phyloP scores from a whole-genome alignment of 306 rosid species.

The Gillenia trifoliata region DNA sequence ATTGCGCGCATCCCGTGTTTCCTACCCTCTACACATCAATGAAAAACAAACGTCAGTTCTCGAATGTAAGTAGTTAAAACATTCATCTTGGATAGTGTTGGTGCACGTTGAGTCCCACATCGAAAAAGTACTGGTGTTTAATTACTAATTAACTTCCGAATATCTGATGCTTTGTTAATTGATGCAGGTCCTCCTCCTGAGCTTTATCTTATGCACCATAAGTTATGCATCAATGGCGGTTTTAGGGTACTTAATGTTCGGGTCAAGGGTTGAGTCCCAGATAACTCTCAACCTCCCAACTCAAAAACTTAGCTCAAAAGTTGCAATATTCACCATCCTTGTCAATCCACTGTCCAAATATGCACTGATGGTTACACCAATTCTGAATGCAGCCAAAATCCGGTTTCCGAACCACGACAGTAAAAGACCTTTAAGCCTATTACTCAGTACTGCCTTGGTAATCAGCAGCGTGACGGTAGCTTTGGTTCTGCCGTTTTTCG shows the following conservation, averaged over 20 bases:
- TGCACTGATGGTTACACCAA: conserved; percentile 67
- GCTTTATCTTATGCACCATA: conserved; percentile 48
- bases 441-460: conserved; percentile 34
- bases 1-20: conserved; percentile 67
- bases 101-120: not conserved
- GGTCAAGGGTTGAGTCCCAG: conserved; percentile 50
- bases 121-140: too few relatives aligned
- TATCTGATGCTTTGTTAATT: not conserved
- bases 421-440: conserved; percentile 24
- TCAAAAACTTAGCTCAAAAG: conserved; percentile 43
- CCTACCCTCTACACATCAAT: conserved; percentile 60
- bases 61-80: conserved; percentile 36
- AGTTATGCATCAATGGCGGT: conserved; percentile 71
- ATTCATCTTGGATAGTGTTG: not conserved
- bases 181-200: conserved; percentile 54
- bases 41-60: conserved; percentile 52
- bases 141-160: not conserved
- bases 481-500: conserved; percentile 45
- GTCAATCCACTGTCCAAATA: conserved; percentile 69
- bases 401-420: conserved; percentile 30
- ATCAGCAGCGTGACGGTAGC: conserved; percentile 47
- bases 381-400: conserved; percentile 45
- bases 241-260: conserved; percentile 67
- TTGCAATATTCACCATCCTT: conserved; percentile 67
- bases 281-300: conserved; percentile 61